Evolutionary conservation across 768 basidiomycete species (phyloP).

Genomic region (Antrodiella citrinella): DNA sequence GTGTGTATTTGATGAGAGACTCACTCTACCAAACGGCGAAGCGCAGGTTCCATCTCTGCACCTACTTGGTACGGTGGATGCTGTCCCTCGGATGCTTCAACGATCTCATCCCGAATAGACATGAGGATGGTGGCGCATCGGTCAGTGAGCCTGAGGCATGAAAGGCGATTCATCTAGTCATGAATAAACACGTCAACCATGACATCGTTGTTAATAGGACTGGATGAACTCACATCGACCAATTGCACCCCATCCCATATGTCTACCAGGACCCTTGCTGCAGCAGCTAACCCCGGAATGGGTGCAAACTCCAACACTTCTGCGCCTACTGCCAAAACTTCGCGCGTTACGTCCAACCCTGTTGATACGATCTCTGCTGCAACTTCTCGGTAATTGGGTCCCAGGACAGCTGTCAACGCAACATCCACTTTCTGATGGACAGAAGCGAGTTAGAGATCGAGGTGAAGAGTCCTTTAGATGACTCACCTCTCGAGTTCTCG

Average conservation of each 20-base stretch:
- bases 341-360: slow-evolving; percentile 34
- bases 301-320: slow-evolving; percentile 46
- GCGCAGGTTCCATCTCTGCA: slow-evolving; percentile 41
- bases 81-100: slow-evolving; percentile 39
- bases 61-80: slow-evolving; percentile 23
- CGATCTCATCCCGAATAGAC: slow-evolving; percentile 54
- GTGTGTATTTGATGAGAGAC: slow-evolving; percentile 18
- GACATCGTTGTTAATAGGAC: not conserved
- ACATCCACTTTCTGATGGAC: not conserved
- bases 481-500: not conserved
- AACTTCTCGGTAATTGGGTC: slow-evolving; percentile 13
- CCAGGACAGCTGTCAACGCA: not conserved
- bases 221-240: slow-evolving; percentile 50
- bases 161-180: slow-evolving; percentile 54
- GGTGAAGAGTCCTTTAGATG: not conserved
- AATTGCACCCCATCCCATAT: slow-evolving; percentile 60
- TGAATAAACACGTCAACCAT: not conserved
- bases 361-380: slow-evolving; percentile 33
- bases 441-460: not conserved
- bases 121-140: slow-evolving; percentile 63
- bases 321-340: slow-evolving; percentile 32
- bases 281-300: slow-evolving; percentile 44
- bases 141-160: slow-evolving; percentile 63
- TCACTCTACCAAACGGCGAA: slow-evolving; percentile 42
- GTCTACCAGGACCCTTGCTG: slow-evolving; percentile 41